phyloP scores from a whole-genome alignment of 352 stramenopile genomes.

The Globisporangium parvum region DNA sequence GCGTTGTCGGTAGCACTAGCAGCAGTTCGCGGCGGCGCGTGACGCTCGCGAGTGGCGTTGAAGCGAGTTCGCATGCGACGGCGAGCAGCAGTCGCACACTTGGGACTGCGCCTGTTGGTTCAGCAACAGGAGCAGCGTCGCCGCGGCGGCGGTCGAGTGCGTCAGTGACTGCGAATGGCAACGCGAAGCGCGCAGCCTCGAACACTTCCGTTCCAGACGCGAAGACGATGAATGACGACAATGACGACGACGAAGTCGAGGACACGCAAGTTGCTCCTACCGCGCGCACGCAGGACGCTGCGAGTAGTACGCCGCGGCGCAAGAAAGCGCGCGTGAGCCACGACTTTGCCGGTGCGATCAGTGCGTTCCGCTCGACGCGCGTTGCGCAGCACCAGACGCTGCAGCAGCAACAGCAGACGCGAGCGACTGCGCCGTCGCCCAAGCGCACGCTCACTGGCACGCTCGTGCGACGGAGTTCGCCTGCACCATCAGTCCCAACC shows the following conservation, averaged over 20 bases:
- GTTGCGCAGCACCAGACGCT: slow-evolving; percentile 9
- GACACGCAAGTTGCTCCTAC: slow-evolving; percentile 3
- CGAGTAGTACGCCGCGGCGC: not conserved
- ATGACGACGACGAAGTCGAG: slow-evolving; percentile 32
- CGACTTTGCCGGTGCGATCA: slow-evolving; percentile 46
- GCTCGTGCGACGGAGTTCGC: too few relatives aligned
- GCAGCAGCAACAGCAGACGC: slow-evolving; percentile 1
- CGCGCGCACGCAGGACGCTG: not conserved
- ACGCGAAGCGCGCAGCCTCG: not conserved
- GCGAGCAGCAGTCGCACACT: too few relatives aligned
- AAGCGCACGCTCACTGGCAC: too few relatives aligned
- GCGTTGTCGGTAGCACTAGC: not conserved
- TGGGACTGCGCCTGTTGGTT: too few relatives aligned
- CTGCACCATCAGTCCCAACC: too few relatives aligned
- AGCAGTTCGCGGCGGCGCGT: too few relatives aligned
- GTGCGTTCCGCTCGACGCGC: slow-evolving; percentile 26
- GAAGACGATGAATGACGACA: slow-evolving; percentile 2
- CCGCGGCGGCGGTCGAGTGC: not conserved
- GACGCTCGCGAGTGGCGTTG: too few relatives aligned
- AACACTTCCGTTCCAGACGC: not conserved
- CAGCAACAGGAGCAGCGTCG: not conserved
- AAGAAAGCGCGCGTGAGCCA: slow-evolving; percentile 34
- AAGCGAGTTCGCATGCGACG: too few relatives aligned
- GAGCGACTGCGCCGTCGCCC: not conserved
- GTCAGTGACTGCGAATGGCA: slow-evolving; percentile 8